A percentile compares a stretch with the other conserved stretches of the same genome.
Conservation (phyloP, 164 flowering plant genomes). For the Taxillus chinensis region DNA sequence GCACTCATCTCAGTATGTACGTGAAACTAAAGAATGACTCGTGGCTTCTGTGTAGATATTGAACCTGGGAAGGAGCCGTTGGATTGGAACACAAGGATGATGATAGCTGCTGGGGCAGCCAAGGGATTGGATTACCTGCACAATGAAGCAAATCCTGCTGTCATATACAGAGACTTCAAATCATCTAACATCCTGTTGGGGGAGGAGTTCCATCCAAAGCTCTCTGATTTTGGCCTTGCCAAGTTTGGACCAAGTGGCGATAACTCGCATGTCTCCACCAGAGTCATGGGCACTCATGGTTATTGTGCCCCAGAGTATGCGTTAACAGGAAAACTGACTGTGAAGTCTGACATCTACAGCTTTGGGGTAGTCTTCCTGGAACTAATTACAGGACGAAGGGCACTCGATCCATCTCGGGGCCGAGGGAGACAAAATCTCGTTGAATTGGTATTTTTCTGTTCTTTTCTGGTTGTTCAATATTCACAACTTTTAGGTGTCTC, state of each 20-base stretch:
- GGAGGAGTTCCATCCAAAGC: slow-evolving; percentile 52
- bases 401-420: slow-evolving; percentile 14
- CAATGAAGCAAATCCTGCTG: slow-evolving; percentile 52
- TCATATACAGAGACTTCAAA: slow-evolving; percentile 63
- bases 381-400: slow-evolving; percentile 28
- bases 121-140: slow-evolving; percentile 64
- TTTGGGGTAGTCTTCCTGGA: slow-evolving; percentile 40
- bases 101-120: slow-evolving; percentile 71
- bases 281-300: slow-evolving; percentile 44
- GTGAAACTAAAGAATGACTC: not conserved
- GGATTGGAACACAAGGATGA: slow-evolving; percentile 75
- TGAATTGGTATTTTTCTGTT: slow-evolving; percentile 26
- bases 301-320: slow-evolving; percentile 47
- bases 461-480: no score
- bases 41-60: slow-evolving; percentile 18
- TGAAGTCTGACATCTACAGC: slow-evolving; percentile 32
- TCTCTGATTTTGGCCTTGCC: slow-evolving; percentile 68
- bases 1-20: no score
- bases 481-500: no score
- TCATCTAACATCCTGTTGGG: slow-evolving; percentile 55
- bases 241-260: slow-evolving; percentile 35
- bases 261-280: slow-evolving; percentile 31
- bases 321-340: slow-evolving; percentile 26
- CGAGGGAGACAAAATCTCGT: slow-evolving; percentile 13
- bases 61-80: slow-evolving; percentile 32